Percentiles rank a stretch among this genome's conserved stretches.
Evolutionary conservation across 495 filamentous ascomycete genomes (phyloP).

Genomic region (Lophiostoma macrostomum): DNA sequence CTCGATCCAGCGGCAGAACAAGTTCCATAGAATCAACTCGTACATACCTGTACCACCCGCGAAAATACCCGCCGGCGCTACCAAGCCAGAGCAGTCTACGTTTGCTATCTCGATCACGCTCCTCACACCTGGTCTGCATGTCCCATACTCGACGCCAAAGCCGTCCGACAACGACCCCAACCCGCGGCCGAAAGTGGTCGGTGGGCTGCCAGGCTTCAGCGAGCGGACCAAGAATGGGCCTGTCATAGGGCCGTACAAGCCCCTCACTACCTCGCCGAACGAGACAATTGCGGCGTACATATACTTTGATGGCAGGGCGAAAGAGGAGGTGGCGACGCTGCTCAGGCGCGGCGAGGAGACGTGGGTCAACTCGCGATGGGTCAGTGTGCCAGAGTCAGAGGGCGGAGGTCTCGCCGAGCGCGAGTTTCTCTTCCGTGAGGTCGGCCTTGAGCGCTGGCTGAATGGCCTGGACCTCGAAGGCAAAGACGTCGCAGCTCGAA

Average conservation of each 20-base stretch:
- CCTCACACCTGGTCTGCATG: conserved; percentile 78
- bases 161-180: conserved; percentile 66
- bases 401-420: conserved; percentile 92
- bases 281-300: conserved; percentile 98
- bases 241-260: conserved; percentile 78
- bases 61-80: conserved; percentile 64
- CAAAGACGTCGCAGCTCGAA: conserved; percentile 76
- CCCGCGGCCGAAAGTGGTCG: conserved; percentile 76
- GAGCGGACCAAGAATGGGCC: conserved; percentile 55
- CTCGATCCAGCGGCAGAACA: conserved; percentile 90
- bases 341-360: conserved; percentile 93
- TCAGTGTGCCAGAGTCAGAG: conserved; percentile 85
- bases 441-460: conserved; percentile 92
- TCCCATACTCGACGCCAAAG: conserved; percentile 85
- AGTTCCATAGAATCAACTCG: conserved; percentile 85
- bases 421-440: conserved; percentile 96
- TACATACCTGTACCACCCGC: conserved; percentile 94
- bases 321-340: conserved; percentile 96
- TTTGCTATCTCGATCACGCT: conserved; percentile 97
- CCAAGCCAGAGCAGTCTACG: conserved; percentile 82
- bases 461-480: conserved; percentile 91
- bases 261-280: conserved; percentile 82
- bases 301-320: conserved; percentile 92
- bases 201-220: conserved; percentile 57
- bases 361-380: conserved; percentile 98